phyloP scores from a whole-genome alignment of 1,284 basidiomycete genomes.

The Apiotrichum domesticum region DNA sequence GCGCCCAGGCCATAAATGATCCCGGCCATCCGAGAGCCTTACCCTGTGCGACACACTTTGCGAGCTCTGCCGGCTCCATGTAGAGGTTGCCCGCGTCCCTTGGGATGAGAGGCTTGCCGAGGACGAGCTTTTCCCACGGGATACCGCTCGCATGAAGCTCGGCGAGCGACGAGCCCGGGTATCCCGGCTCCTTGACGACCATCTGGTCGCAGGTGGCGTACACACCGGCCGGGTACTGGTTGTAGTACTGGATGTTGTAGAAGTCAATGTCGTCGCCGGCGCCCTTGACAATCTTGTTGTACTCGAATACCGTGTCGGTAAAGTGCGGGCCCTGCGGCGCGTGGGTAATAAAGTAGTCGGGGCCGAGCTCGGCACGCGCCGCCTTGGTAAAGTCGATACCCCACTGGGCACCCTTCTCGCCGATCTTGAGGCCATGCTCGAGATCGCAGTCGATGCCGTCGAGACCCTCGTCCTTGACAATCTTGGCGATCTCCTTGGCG shows the following conservation, averaged over 20 bases:
- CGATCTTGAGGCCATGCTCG: neutral
- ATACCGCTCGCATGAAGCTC: conserved; percentile 36
- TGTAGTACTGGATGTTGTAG: conserved; percentile 48
- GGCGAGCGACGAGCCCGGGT: conserved; percentile 28
- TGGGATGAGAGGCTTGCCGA: conserved; percentile 21
- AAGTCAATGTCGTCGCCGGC: conserved; percentile 34
- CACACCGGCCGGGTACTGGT: conserved; percentile 27
- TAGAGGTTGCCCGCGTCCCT: conserved; percentile 7
- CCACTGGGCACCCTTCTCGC: neutral
- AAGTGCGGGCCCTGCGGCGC: conserved; percentile 32
- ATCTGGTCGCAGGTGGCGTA: conserved; percentile 15
- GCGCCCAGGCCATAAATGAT: conserved; percentile 32
- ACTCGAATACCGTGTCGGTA: conserved; percentile 32
- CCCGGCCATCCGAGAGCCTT: conserved; percentile 23
- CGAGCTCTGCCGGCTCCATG: conserved; percentile 12
- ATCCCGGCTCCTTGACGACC: neutral
- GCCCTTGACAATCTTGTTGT: conserved; percentile 31
- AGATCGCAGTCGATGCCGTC: conserved; percentile 51
- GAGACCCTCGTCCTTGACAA: conserved; percentile 46
- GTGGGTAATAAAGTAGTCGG: conserved; percentile 40
- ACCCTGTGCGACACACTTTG: conserved; percentile 17
- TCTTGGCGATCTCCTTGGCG: conserved; percentile 30
- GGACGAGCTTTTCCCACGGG: conserved; percentile 43
- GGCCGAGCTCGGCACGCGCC: conserved; percentile 32
- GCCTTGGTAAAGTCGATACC: neutral